phyloP scores from a whole-genome alignment of 208 protist genomes.

The Crithidia fasciculata region DNA sequence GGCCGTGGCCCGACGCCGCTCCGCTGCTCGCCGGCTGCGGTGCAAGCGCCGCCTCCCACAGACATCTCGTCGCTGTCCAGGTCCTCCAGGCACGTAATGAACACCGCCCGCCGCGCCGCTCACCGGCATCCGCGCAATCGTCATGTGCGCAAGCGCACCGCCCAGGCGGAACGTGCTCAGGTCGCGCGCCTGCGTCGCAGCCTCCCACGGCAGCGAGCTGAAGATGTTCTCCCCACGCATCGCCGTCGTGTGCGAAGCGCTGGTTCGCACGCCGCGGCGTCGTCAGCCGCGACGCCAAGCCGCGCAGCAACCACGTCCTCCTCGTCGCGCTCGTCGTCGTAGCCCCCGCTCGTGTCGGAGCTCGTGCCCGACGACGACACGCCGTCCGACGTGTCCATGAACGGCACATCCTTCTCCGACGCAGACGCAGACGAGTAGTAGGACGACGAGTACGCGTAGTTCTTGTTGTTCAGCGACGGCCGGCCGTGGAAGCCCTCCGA shows the following conservation, averaged over 20 bases:
- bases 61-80: slow-evolving; percentile 54
- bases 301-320: slow-evolving; percentile 27
- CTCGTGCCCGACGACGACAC: slow-evolving; percentile 45
- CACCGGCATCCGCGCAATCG: slow-evolving; percentile 48
- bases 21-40: background rate
- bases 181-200: slow-evolving; percentile 40
- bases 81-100: slow-evolving; percentile 73
- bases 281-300: slow-evolving; percentile 15
- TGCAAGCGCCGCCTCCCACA: slow-evolving; percentile 44
- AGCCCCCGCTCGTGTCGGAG: slow-evolving; percentile 38
- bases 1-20: background rate
- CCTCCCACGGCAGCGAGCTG: slow-evolving; percentile 56
- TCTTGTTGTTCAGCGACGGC: slow-evolving; percentile 35
- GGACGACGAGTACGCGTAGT: slow-evolving; percentile 23
- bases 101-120: slow-evolving; percentile 51
- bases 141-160: slow-evolving; percentile 48
- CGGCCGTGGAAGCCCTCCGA: slow-evolving; percentile 31
- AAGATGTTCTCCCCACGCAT: slow-evolving; percentile 54
- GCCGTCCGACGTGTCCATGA: slow-evolving; percentile 42
- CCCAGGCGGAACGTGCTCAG: slow-evolving; percentile 55
- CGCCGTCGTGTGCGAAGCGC: slow-evolving; percentile 18
- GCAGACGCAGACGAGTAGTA: slow-evolving; percentile 38
- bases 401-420: slow-evolving; percentile 34
- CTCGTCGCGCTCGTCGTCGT: slow-evolving; percentile 44
- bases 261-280: slow-evolving; percentile 9